These are phyloP conservation scores for Cyclocybe aegerita DNA, from an alignment of 768 basidiomycete species.

Conservation along the genomic window DNA sequence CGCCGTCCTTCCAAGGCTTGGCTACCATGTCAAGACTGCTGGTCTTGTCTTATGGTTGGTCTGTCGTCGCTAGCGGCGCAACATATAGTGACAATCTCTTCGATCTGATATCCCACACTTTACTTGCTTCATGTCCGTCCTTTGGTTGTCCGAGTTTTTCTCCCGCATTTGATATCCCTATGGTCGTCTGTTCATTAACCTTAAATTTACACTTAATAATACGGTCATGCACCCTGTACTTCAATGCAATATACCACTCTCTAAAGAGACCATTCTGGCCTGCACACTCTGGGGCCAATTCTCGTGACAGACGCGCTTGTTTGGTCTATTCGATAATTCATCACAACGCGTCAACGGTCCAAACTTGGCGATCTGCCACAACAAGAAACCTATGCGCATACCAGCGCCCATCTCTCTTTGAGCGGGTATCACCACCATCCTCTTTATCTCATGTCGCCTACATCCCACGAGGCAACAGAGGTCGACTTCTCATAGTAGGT, in stretches of 20 bases:
- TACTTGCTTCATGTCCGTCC: slow-evolving; percentile 8
- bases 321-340: too few species aligned
- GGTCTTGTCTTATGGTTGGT: background rate
- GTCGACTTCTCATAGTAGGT: slow-evolving; percentile 48
- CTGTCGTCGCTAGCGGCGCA: background rate
- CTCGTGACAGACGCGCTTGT: too few species aligned
- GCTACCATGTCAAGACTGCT: slow-evolving; percentile 3
- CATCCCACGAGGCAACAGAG: background rate
- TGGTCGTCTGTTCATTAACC: slow-evolving; percentile 9
- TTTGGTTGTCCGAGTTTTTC: slow-evolving; percentile 8
- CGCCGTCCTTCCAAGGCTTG: slow-evolving; percentile 8
- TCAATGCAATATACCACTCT: background rate
- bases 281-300: too few species aligned
- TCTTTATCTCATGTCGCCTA: slow-evolving; percentile 4
- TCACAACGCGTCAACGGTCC: too few species aligned
- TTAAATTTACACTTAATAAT: slow-evolving; percentile 16
- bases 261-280: background rate
- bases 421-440: too few species aligned
- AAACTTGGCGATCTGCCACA: too few species aligned
- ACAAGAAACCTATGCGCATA: too few species aligned
- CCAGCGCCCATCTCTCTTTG: too few species aligned
- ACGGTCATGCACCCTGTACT: slow-evolving; percentile 12
- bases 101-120: slow-evolving; percentile 11
- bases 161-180: slow-evolving; percentile 12
- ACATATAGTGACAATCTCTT: slow-evolving; percentile 7